Conservation (phyloP, 495 filamentous ascomycete genomes). For the Lepraria neglecta region DNA sequence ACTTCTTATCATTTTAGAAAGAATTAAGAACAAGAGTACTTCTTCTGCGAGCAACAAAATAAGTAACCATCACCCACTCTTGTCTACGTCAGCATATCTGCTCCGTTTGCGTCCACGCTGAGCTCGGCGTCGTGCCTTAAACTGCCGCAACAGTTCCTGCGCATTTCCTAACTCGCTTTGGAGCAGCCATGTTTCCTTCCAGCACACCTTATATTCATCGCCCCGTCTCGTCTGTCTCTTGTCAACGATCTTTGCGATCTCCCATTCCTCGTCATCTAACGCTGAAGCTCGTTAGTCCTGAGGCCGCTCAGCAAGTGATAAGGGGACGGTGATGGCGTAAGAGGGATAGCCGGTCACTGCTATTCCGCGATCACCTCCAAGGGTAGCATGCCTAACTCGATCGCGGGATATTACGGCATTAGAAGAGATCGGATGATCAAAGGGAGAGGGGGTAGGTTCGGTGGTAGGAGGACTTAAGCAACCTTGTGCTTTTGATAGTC, state of each 20-base stretch:
- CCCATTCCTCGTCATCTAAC: neutral
- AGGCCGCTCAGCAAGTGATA: neutral
- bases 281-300: neutral
- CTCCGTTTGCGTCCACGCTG: neutral
- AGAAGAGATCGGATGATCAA: neutral
- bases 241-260: neutral
- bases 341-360: neutral
- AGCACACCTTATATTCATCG: conserved; percentile 1
- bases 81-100: neutral
- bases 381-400: conserved; percentile 1
- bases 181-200: neutral
- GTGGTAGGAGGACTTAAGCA: conserved; percentile 5
- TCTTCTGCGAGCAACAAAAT: no score
- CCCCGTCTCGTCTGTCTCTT: neutral
- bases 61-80: neutral
- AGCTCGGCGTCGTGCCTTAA: neutral
- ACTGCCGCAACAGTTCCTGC: no score
- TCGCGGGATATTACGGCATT: neutral
- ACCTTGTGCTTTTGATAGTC: conserved; percentile 13
- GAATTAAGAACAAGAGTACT: no score
- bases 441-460: neutral
- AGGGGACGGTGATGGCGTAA: neutral
- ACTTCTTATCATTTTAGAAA: no score
- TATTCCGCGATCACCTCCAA: conserved; percentile 5
- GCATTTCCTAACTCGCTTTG: neutral